A percentile compares a stretch with the other conserved stretches of the same genome.
These are phyloP conservation scores for Phaeoacremonium minimum DNA, from an alignment of 2,329 filamentous ascomycete species.

Conservation along the genomic window DNA sequence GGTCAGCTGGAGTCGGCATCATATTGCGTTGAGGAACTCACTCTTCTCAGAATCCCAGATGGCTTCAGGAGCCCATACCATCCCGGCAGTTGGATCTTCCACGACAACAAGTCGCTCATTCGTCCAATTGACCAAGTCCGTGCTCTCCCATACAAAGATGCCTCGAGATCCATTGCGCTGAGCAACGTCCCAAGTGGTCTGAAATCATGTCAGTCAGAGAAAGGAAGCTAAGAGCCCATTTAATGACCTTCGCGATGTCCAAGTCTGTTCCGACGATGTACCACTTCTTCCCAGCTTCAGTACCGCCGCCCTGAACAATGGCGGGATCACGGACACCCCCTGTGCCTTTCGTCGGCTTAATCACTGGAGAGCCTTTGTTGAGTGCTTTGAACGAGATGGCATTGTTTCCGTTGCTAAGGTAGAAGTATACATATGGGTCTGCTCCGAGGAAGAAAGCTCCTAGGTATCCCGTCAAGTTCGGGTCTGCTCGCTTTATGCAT, in stretches of 20 bases:
- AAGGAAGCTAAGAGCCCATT: not conserved
- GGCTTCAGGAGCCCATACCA: constrained; percentile 55
- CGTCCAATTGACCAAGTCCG: constrained; percentile 44
- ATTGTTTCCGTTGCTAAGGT: constrained; percentile 48
- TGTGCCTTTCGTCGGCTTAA: constrained; percentile 45
- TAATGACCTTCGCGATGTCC: constrained; percentile 44
- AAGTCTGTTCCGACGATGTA: constrained; percentile 52
- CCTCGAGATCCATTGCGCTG: constrained; percentile 45
- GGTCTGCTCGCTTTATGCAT: constrained; percentile 24
- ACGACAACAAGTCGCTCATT: constrained; percentile 43
- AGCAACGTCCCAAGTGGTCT: constrained; percentile 48
- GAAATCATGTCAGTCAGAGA: constrained; percentile 8
- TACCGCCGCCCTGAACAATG: constrained; percentile 40
- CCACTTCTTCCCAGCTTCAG: constrained; percentile 45
- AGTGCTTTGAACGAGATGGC: constrained; percentile 41
- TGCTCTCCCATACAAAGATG: constrained; percentile 53
- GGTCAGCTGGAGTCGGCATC: constrained; percentile 6
- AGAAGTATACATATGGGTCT: constrained; percentile 49
- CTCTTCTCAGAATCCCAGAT: constrained; percentile 44
- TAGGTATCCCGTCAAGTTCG: constrained; percentile 43
- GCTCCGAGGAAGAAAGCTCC: constrained; percentile 51
- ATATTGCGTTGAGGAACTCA: constrained; percentile 8
- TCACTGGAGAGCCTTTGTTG: constrained; percentile 41
- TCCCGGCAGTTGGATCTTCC: constrained; percentile 48
- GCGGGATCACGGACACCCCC: constrained; percentile 48